Evolutionary conservation across 176 grass and related monocot genomes (phyloP), one percentile per base, ranked within the genome.

Genomic region (Alloteropsis semialata): DNA sequence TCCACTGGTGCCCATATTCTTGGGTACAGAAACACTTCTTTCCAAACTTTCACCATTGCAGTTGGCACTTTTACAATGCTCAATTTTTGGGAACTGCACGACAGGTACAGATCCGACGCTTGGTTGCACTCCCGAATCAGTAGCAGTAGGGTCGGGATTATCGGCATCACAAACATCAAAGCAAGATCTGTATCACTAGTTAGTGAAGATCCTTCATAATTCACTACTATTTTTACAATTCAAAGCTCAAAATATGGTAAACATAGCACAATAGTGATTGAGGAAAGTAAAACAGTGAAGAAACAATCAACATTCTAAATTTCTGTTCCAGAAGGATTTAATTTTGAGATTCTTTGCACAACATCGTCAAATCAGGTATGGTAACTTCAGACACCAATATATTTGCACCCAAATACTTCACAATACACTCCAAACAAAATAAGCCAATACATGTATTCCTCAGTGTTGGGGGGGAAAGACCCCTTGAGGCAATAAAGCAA

Each of bases 161-260:
- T 94, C 87, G 68, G 91, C 89, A 44, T 66, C 89, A 69, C 82
- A 88, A 33, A 96, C 93, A 81, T 99, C 93, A 81, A 99, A 99
- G 82, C 91, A 94, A 64, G 87, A 86, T 89, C 93, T 99, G 87
- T 86, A 86, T 79, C 72, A 82, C 34, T 74, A 88, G 51, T 82
- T 27, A 74, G 78, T 81, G 16, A 78, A 67, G 51, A 77, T 72
- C 50, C 78, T 66, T 83, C 59, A 83, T 44, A 78, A 33, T 38
- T 78, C 48, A 86, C 79, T 74, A 72, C 14, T 51, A 45, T 45
- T 78, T 74, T 24, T 64, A 84, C 44, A 62, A 57, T 24, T 38
- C 8, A 84, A 30, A 15, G 27, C 34, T 76, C 58, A 84, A 73
- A 86, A 72, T 16, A 87, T 44, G 64, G 61, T 30, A 80, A 75